These are phyloP conservation scores for Penicillium atrosanguineum DNA, from an alignment of 495 filamentous ascomycete genomes.

Conservation along the genomic window DNA sequence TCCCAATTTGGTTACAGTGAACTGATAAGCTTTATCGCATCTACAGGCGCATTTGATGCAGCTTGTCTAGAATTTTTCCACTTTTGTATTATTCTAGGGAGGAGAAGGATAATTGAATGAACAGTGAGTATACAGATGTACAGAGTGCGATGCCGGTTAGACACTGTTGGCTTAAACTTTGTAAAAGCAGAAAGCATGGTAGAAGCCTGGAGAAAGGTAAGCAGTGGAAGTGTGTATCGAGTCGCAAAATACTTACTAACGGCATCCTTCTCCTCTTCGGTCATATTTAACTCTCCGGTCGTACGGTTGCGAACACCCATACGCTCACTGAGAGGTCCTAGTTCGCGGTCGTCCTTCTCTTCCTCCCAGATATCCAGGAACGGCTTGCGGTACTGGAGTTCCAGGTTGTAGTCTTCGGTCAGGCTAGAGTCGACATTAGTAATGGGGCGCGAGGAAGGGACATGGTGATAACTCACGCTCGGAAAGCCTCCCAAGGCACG, in stretches of 20 bases:
- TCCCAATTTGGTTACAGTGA: constrained; percentile 28
- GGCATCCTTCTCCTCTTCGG: constrained; percentile 82
- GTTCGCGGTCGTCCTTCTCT: constrained; percentile 74
- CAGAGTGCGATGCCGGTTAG: neutral
- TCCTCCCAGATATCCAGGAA: constrained; percentile 90
- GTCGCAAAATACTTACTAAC: constrained; percentile 51
- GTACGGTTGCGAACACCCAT: constrained; percentile 84
- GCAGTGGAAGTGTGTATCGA: neutral
- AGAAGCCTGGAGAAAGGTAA: constrained; percentile 56
- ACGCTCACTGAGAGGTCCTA: constrained; percentile 82
- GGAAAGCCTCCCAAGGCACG: constrained; percentile 96
- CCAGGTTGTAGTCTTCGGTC: constrained; percentile 94
- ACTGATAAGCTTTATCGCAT: constrained; percentile 29
- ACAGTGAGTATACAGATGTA: neutral
- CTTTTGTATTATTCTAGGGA: neutral
- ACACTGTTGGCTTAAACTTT: constrained; percentile 57
- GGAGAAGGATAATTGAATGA: neutral
- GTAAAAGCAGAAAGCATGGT: constrained; percentile 91
- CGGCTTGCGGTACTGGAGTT: constrained; percentile 84
- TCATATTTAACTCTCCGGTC: constrained; percentile 65
- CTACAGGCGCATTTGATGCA: neutral
- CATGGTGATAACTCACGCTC: constrained; percentile 50
- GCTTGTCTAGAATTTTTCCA: neutral
- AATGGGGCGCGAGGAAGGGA: no score
- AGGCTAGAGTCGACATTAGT: constrained; percentile 43